Conservation (phyloP, 2,329 filamentous ascomycete species). For the Sphaceloma murrayae region DNA sequence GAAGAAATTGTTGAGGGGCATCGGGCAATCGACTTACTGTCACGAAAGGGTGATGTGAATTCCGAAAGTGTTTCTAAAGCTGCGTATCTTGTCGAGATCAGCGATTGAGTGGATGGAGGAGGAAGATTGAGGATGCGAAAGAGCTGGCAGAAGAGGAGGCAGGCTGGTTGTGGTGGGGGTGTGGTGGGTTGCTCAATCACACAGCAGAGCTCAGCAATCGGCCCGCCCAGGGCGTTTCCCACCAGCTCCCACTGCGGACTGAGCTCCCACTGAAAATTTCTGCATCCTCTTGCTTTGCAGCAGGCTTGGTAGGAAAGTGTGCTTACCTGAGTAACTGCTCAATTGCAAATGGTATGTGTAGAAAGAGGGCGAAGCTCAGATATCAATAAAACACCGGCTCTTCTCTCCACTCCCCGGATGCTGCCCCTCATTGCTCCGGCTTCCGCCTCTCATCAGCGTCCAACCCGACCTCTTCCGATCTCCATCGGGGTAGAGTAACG, state of each 20-base stretch:
- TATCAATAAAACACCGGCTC: slow-evolving; percentile 3
- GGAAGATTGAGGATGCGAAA: slow-evolving; percentile 16
- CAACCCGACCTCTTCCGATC: slow-evolving; percentile 13
- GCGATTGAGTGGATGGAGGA: slow-evolving; percentile 10
- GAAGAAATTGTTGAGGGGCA: slow-evolving; percentile 7
- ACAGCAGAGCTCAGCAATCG: slow-evolving; percentile 2
- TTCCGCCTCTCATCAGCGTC: slow-evolving; percentile 9
- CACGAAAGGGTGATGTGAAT: slow-evolving; percentile 2
- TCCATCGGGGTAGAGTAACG: slow-evolving; percentile 6
- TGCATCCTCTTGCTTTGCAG: background rate
- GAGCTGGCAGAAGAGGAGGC: slow-evolving; percentile 6
- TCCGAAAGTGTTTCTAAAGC: slow-evolving; percentile 4
- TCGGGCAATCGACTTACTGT: background rate
- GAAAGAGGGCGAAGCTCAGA: slow-evolving; percentile 1
- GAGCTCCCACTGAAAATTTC: slow-evolving; percentile 8
- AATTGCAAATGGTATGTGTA: slow-evolving; percentile 2
- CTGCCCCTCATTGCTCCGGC: slow-evolving; percentile 16
- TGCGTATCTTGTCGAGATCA: slow-evolving; percentile 3
- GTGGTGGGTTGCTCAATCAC: background rate
- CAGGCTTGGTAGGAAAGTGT: slow-evolving; percentile 1
- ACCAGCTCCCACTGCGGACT: background rate
- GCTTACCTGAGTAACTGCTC: slow-evolving; percentile 4
- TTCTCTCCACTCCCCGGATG: slow-evolving; percentile 8
- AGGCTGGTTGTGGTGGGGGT: slow-evolving; percentile 13
- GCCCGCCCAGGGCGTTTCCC: background rate